phyloP scores from a whole-genome alignment of 2,329 filamentous ascomycete species.

The Paecilomyces sp. region DNA sequence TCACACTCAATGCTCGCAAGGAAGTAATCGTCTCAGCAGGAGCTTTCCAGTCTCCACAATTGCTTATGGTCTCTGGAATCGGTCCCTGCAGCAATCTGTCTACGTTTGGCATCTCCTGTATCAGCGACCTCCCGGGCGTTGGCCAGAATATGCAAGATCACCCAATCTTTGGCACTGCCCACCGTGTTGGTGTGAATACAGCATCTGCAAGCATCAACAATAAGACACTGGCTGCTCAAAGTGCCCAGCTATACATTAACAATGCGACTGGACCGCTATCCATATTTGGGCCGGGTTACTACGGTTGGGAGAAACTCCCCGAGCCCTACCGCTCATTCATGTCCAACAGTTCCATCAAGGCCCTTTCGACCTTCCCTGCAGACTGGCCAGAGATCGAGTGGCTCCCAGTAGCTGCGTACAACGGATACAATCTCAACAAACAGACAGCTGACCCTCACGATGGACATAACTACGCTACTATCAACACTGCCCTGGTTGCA shows the following conservation, averaged over 20 bases:
- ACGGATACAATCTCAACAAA: slow-evolving; percentile 20
- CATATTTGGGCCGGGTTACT: slow-evolving; percentile 13
- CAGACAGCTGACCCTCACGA: slow-evolving; percentile 16
- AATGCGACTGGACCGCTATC: slow-evolving; percentile 16
- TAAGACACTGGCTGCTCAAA: slow-evolving; percentile 13
- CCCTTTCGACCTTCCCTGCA: slow-evolving; percentile 20
- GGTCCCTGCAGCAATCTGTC: slow-evolving; percentile 23
- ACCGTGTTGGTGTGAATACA: slow-evolving; percentile 27
- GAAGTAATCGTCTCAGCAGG: slow-evolving; percentile 41
- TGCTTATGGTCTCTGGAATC: slow-evolving; percentile 25
- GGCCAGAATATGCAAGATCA: slow-evolving; percentile 40
- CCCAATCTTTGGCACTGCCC: slow-evolving; percentile 22
- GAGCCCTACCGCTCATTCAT: slow-evolving; percentile 10
- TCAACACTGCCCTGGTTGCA: slow-evolving; percentile 28
- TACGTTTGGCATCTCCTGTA: slow-evolving; percentile 15
- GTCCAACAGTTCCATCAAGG: slow-evolving; percentile 9
- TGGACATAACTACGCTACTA: slow-evolving; percentile 26
- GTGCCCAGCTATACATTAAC: slow-evolving; percentile 13
- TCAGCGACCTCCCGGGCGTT: slow-evolving; percentile 13
- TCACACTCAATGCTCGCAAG: slow-evolving; percentile 22
- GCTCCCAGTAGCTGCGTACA: slow-evolving; percentile 17
- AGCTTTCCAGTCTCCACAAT: slow-evolving; percentile 35
- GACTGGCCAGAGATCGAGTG: slow-evolving; percentile 36
- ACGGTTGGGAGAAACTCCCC: slow-evolving; percentile 27
- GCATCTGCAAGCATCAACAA: slow-evolving; percentile 15